Percentiles rank a stretch among this genome's conserved stretches.
Evolutionary conservation across 148 eudicot genomes (phyloP).

Genomic region (Tetragonia tetragonoides): DNA sequence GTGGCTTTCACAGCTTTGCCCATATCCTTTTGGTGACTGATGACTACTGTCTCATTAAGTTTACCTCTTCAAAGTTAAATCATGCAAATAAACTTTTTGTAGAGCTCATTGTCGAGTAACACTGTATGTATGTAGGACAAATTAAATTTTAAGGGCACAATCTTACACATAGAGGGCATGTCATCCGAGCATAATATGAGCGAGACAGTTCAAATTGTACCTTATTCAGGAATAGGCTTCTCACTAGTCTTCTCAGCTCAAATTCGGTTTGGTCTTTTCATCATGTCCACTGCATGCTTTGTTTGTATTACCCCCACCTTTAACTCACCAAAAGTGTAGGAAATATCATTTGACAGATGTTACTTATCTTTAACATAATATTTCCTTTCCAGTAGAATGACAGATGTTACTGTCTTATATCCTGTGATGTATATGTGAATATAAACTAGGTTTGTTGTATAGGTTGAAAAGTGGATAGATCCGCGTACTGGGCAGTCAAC

Average conservation of each 20-base stretch:
- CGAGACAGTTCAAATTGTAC: neutral
- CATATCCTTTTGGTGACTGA: neutral
- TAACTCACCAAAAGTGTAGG: too few species aligned
- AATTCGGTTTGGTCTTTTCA: neutral
- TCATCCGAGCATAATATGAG: neutral
- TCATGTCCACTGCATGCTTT: neutral
- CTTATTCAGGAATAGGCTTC: neutral
- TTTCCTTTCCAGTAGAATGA: neutral
- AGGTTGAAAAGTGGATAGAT: conserved; percentile 93
- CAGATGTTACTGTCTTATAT: neutral
- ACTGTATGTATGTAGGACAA: neutral
- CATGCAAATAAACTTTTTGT: too few species aligned
- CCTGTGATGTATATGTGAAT: neutral
- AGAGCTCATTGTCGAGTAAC: too few species aligned
- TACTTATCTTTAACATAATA: neutral
- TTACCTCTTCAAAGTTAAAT: too few species aligned
- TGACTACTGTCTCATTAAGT: neutral
- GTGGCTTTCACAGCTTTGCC: neutral
- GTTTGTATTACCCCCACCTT: neutral
- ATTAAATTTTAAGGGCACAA: too few species aligned
- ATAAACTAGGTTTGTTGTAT: conserved; percentile 13
- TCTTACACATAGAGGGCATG: neutral
- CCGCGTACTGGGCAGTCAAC: conserved; percentile 76
- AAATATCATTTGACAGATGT: neutral
- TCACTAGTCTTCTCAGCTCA: neutral